Percentiles rank a stretch among this genome's conserved stretches.
These are phyloP conservation scores for Sarcomyxa edulis DNA, from an alignment of 768 basidiomycete species.

Conservation along the genomic window DNA sequence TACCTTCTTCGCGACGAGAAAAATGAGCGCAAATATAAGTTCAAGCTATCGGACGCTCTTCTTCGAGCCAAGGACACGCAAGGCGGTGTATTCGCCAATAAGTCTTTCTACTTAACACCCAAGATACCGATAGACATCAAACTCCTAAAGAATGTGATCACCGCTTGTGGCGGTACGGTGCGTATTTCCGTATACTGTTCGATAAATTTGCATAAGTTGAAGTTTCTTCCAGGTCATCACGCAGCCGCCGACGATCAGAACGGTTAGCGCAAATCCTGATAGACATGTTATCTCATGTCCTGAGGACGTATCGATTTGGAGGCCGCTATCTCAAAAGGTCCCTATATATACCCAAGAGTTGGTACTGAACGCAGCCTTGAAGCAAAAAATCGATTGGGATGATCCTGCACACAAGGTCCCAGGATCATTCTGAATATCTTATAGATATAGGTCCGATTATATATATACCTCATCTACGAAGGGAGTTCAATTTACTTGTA, in stretches of 20 bases:
- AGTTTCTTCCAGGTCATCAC: constrained; percentile 29
- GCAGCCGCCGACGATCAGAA: constrained; percentile 48
- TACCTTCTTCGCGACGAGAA: constrained; percentile 56
- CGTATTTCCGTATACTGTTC: constrained; percentile 10
- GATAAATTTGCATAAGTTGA: constrained; percentile 3
- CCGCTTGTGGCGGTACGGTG: constrained; percentile 70
- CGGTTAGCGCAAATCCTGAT: constrained; percentile 42
- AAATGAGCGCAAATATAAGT: constrained; percentile 61
- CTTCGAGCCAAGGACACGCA: constrained; percentile 45
- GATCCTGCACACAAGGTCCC: constrained; percentile 30
- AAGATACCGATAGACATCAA: constrained; percentile 54
- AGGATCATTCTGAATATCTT: constrained; percentile 13
- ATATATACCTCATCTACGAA: no score
- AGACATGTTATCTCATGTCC: constrained; percentile 63
- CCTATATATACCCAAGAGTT: constrained; percentile 69
- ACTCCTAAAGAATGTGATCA: constrained; percentile 64
- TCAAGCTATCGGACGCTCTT: constrained; percentile 60
- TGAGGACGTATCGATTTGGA: constrained; percentile 64
- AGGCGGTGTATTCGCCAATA: constrained; percentile 56
- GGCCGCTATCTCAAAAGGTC: constrained; percentile 43
- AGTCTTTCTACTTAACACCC: constrained; percentile 72
- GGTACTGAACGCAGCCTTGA: constrained; percentile 56
- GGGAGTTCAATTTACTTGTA: no score
- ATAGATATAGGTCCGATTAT: no score
- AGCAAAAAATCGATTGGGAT: constrained; percentile 66